A percentile compares a stretch with the other conserved stretches of the same genome.
Evolutionary conservation across 2,329 filamentous ascomycete genomes (phyloP).

Genomic region (Rhexocercosporidium sp.): DNA sequence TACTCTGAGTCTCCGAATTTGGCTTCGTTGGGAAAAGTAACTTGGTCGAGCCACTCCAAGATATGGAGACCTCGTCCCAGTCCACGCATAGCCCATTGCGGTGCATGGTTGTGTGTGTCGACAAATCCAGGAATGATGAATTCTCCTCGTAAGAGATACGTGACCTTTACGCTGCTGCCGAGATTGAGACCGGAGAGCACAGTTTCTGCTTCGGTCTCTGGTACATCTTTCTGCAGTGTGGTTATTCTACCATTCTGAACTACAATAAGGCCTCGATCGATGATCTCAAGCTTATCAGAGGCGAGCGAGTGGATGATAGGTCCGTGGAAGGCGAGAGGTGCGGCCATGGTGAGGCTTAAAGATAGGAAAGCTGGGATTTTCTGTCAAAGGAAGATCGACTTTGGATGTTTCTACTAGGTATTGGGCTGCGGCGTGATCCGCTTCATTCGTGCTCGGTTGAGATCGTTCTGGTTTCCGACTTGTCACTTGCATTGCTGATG

Average conservation of each 20-base stretch:
- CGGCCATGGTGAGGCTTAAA: not conserved
- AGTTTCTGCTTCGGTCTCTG: not conserved
- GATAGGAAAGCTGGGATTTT: not conserved
- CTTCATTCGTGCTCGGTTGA: not conserved
- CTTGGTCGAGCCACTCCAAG: conserved; percentile 66
- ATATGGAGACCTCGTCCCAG: conserved; percentile 38
- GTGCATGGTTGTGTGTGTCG: conserved; percentile 73
- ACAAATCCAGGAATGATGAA: conserved; percentile 66
- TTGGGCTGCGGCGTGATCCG: not conserved
- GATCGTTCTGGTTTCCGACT: not conserved
- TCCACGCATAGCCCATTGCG: conserved; percentile 55
- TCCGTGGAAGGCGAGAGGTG: conserved; percentile 17
- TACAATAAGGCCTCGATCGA: conserved; percentile 18
- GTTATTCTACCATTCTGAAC: conserved; percentile 17
- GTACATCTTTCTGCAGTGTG: conserved; percentile 9
- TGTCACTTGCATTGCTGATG: not conserved
- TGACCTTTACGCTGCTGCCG: not conserved
- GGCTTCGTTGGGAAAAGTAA: conserved; percentile 69
- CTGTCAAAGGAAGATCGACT: not conserved
- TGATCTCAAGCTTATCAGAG: conserved; percentile 14
- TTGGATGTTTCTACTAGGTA: not conserved
- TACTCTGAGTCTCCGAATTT: conserved; percentile 67
- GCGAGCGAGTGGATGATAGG: conserved; percentile 22
- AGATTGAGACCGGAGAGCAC: conserved; percentile 15
- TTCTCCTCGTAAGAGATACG: conserved; percentile 10